These are phyloP conservation scores for Heritiera littoralis DNA, from an alignment of 345 rosid species.

Conservation along the genomic window DNA sequence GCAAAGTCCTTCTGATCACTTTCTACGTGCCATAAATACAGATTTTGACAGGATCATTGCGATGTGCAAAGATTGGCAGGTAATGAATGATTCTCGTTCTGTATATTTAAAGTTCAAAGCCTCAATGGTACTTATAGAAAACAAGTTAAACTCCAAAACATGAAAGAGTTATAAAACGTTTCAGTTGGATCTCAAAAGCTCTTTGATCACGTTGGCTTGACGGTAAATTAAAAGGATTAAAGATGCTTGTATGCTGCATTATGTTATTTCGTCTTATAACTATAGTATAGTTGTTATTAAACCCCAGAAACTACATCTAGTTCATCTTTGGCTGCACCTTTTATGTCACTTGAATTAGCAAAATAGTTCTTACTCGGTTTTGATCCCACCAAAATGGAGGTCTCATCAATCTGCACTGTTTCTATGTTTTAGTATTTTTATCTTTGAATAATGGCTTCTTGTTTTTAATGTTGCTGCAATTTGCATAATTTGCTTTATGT, in stretches of 20 bases:
- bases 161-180: not conserved
- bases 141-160: not conserved
- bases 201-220: not conserved
- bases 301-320: not conserved
- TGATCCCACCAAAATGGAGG: not conserved
- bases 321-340: not conserved
- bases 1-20: slow-evolving; percentile 99
- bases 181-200: not conserved
- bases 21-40: slow-evolving; percentile 92
- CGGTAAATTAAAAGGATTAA: slow-evolving; percentile 8
- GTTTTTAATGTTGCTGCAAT: not conserved
- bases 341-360: not conserved
- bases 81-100: slow-evolving; percentile 27
- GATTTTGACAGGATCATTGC: slow-evolving; percentile 97
- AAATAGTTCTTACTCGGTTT: not conserved
- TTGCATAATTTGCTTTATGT: not conserved
- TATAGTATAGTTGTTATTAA: not conserved
- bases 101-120: not conserved
- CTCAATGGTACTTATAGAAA: not conserved
- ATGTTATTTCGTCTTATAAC: not conserved
- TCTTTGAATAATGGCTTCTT: not conserved
- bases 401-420: not conserved
- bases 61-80: slow-evolving; percentile 99
- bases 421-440: not conserved
- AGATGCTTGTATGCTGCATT: not conserved